Percentiles rank a stretch among this genome's conserved stretches.
These are phyloP conservation scores for Oryza glumipatula DNA, from an alignment of 176 grass and related monocot species.

Conservation along the genomic window DNA sequence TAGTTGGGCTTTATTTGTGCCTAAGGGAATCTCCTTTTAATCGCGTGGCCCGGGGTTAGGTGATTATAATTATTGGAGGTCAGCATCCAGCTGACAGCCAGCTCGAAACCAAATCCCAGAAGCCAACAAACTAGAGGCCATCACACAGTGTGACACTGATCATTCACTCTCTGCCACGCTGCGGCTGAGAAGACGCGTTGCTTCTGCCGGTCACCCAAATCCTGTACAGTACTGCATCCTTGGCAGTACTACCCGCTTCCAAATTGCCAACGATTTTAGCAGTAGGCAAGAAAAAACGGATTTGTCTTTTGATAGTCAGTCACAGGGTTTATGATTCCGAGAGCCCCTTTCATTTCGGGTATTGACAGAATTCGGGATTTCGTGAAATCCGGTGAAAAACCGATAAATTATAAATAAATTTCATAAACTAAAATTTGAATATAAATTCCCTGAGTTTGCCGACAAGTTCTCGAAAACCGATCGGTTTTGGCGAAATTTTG, in stretches of 20 bases:
- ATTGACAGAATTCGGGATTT: no score
- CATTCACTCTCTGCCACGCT: not conserved
- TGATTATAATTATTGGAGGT: not conserved
- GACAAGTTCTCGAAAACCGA: no score
- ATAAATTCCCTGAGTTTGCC: no score
- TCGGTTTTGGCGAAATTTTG: no score
- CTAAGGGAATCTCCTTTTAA: constrained; percentile 1
- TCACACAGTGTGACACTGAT: not conserved
- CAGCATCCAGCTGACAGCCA: not conserved
- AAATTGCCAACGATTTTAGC: not conserved
- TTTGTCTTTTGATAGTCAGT: not conserved
- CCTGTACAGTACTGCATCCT: not conserved
- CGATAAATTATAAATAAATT: no score
- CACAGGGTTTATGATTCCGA: no score
- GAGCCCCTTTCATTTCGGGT: no score
- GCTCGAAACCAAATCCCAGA: not conserved
- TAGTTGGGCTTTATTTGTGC: not conserved
- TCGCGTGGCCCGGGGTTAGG: not conserved
- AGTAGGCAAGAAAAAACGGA: no score
- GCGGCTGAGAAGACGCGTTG: constrained; percentile 8
- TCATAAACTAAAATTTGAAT: no score
- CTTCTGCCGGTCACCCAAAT: constrained; percentile 23
- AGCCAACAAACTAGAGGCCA: not conserved
- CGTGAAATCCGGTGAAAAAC: no score
- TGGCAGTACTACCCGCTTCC: not conserved